Evolutionary conservation across 257 asterid species (phyloP).

Genomic region (Vinca minor): DNA sequence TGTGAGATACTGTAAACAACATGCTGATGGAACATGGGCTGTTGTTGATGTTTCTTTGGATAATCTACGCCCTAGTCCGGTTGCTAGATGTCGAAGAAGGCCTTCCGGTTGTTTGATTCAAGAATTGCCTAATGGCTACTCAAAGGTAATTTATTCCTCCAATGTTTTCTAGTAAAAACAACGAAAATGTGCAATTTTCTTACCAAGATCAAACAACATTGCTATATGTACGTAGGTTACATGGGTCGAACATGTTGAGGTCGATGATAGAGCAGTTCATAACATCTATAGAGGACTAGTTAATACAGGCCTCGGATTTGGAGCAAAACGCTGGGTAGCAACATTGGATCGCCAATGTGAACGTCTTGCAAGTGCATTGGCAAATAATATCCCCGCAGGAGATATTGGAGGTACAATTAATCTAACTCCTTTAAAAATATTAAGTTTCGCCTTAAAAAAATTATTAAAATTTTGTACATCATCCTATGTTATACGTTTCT

Average conservation of each 20-base stretch:
- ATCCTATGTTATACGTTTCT: no score
- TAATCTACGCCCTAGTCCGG: constrained; percentile 21
- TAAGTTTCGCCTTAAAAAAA: no score
- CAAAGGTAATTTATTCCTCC: no score
- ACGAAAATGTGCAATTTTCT: no score
- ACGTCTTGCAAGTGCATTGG: constrained; percentile 34
- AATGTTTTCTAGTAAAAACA: background rate
- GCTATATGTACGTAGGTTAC: constrained; percentile 26
- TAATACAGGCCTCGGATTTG: constrained; percentile 27
- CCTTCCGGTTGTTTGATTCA: constrained; percentile 37
- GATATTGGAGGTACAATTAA: constrained; percentile 25
- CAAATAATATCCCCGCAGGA: constrained; percentile 32
- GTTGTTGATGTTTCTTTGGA: constrained; percentile 37
- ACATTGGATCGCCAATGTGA: constrained; percentile 33
- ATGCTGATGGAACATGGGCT: constrained; percentile 32
- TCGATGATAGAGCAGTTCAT: constrained; percentile 33
- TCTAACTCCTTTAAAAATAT: no score
- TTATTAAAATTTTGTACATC: no score
- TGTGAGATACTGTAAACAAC: constrained; percentile 35
- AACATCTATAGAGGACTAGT: constrained; percentile 27
- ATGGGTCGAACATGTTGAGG: constrained; percentile 34
- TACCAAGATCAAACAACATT: background rate
- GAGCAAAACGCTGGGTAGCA: constrained; percentile 38
- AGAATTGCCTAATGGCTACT: constrained; percentile 35
- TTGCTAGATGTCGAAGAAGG: constrained; percentile 30